phyloP scores from a whole-genome alignment of 169 alveolate genomes.

The Theileria annulata region DNA sequence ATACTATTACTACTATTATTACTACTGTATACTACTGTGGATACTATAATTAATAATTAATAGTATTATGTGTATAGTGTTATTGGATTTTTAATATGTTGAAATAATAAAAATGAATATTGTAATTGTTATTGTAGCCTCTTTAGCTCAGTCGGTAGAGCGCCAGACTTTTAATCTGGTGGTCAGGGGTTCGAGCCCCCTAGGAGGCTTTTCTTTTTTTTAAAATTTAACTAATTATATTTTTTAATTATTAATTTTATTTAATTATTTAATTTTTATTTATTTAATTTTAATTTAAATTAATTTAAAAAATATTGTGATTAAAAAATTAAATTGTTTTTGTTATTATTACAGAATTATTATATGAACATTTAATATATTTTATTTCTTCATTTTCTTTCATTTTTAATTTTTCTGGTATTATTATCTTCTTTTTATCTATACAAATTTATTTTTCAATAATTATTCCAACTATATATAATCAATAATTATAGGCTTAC shows the following conservation, averaged over 20 bases:
- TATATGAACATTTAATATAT: slow-evolving; percentile 51
- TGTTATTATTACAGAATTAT: slow-evolving; percentile 52
- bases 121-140: slow-evolving; percentile 70
- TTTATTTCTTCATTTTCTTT: neutral
- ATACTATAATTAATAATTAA: too few relatives aligned
- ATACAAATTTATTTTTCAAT: too few relatives aligned
- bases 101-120: too few relatives aligned
- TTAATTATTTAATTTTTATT: too few relatives aligned
- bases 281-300: too few relatives aligned
- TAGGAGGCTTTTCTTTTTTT: slow-evolving; percentile 71
- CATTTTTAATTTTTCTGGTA: slow-evolving; percentile 23
- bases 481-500: too few relatives aligned
- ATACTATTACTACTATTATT: neutral
- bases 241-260: neutral
- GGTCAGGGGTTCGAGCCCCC: slow-evolving; percentile 99
- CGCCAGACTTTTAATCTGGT: slow-evolving; percentile 99
- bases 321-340: neutral
- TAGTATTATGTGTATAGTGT: too few relatives aligned
- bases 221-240: neutral
- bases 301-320: neutral
- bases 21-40: too few relatives aligned
- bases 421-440: slow-evolving; percentile 10
- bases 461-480: too few relatives aligned
- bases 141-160: slow-evolving; percentile 99
- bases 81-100: too few relatives aligned